phyloP scores from a whole-genome alignment of 495 filamentous ascomycete species.

The Cercophora scortea region DNA sequence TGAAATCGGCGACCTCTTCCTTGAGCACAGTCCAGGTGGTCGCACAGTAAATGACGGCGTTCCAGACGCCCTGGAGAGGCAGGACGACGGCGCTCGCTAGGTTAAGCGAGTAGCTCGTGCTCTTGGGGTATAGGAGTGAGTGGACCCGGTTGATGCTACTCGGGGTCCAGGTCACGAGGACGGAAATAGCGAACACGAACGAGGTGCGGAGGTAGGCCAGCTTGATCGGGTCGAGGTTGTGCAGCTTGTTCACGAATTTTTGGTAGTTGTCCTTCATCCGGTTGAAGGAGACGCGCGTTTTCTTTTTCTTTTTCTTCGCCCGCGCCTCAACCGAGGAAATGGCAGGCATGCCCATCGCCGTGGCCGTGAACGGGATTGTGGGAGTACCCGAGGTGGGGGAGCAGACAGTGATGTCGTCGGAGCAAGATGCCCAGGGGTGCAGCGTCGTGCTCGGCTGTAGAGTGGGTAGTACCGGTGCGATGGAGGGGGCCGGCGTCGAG shows the following conservation, averaged over 20 bases:
- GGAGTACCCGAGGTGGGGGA: background rate
- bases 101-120: slow-evolving; percentile 58
- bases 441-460: slow-evolving; percentile 3
- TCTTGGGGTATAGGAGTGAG: slow-evolving; percentile 48
- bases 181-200: slow-evolving; percentile 70
- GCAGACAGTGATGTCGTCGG: slow-evolving; percentile 3
- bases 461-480: slow-evolving; percentile 8
- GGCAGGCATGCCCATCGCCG: background rate
- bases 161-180: slow-evolving; percentile 79
- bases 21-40: slow-evolving; percentile 39
- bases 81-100: slow-evolving; percentile 64
- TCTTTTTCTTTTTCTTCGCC: slow-evolving; percentile 5
- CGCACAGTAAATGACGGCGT: slow-evolving; percentile 67
- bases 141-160: slow-evolving; percentile 72
- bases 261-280: slow-evolving; percentile 12
- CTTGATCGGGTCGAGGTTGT: slow-evolving; percentile 50
- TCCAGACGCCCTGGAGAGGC: slow-evolving; percentile 83
- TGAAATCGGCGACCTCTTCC: slow-evolving; percentile 14
- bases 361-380: background rate
- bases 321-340: slow-evolving; percentile 4
- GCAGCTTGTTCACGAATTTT: slow-evolving; percentile 21
- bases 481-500: slow-evolving; percentile 8
- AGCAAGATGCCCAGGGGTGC: slow-evolving; percentile 10
- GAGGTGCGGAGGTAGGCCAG: slow-evolving; percentile 75
- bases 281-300: background rate